Evolutionary conservation across 805 yeast species (phyloP).

Genomic region (Candida loeiensis): DNA sequence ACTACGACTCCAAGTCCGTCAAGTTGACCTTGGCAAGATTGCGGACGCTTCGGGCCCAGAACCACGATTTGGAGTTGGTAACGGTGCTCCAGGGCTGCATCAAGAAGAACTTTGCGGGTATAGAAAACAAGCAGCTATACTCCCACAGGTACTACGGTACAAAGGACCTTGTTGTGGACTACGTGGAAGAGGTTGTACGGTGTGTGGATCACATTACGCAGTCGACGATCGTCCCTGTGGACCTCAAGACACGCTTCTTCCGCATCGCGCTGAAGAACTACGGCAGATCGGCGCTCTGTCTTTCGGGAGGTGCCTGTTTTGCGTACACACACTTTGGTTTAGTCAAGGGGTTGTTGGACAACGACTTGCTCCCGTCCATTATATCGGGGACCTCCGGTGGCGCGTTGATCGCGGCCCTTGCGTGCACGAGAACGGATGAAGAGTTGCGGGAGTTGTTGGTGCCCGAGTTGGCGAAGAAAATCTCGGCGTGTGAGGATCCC

Average conservation of each 20-base stretch:
- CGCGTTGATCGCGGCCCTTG: constrained; percentile 69
- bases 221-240: constrained; percentile 33
- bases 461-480: constrained; percentile 59
- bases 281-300: constrained; percentile 68
- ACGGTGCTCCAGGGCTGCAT: constrained; percentile 61
- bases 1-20: constrained; percentile 65
- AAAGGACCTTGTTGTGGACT: constrained; percentile 53
- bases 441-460: constrained; percentile 55
- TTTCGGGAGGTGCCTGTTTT: constrained; percentile 79
- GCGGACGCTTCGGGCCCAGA: constrained; percentile 26
- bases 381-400: constrained; percentile 82
- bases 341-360: constrained; percentile 65
- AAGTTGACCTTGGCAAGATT: constrained; percentile 45
- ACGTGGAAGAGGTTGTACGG: constrained; percentile 49
- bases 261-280: constrained; percentile 56
- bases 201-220: constrained; percentile 44
- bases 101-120: constrained; percentile 74
- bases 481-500: constrained; percentile 68
- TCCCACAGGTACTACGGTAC: constrained; percentile 78
- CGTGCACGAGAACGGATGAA: constrained; percentile 65
- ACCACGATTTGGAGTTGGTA: constrained; percentile 46
- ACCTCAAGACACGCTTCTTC: constrained; percentile 51
- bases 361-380: constrained; percentile 62
- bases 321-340: constrained; percentile 77
- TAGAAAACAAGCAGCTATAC: constrained; percentile 66